Percentiles rank a stretch among this genome's conserved stretches.
Evolutionary conservation across 805 yeast genomes (phyloP).

Genomic region (Henningerozyma blattae): DNA sequence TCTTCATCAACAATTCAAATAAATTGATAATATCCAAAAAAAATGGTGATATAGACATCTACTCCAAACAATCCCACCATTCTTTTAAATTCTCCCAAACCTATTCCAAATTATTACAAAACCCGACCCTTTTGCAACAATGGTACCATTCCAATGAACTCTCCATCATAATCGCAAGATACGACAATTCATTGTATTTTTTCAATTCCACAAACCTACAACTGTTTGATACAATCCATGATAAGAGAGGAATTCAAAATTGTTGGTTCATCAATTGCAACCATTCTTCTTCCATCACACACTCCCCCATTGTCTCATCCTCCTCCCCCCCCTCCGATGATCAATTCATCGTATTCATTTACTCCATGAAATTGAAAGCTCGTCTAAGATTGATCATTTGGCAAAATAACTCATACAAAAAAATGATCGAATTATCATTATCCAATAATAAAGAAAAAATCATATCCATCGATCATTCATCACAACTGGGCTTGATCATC

Average conservation of each 20-base stretch:
- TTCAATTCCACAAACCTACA: slow-evolving; percentile 21
- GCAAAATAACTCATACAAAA: slow-evolving; percentile 17
- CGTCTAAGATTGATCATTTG: slow-evolving; percentile 19
- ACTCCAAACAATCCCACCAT: not conserved
- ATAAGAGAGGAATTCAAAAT: slow-evolving; percentile 18
- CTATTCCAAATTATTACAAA: slow-evolving; percentile 16
- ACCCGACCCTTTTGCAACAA: slow-evolving; percentile 11
- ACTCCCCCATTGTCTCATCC: slow-evolving; percentile 9
- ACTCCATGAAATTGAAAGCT: slow-evolving; percentile 8
- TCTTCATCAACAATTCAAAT: not conserved
- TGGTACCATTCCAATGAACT: slow-evolving; percentile 14
- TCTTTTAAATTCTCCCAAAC: slow-evolving; percentile 15
- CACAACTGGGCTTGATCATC: slow-evolving; percentile 10
- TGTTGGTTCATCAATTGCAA: slow-evolving; percentile 11
- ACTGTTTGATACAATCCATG: slow-evolving; percentile 22
- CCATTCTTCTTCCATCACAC: too few species aligned
- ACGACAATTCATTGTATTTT: slow-evolving; percentile 14
- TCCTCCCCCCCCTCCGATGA: slow-evolving; percentile 2
- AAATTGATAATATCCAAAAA: not conserved
- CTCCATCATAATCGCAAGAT: slow-evolving; percentile 19
- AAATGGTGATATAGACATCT: not conserved
- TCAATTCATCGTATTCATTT: slow-evolving; percentile 10
- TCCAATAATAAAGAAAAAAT: slow-evolving; percentile 11
- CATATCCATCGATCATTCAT: slow-evolving; percentile 10
- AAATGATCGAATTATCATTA: slow-evolving; percentile 14